A percentile compares a stretch with the other conserved stretches of the same genome.
phyloP scores from a whole-genome alignment of 2,329 filamentous ascomycete genomes.

The Botrytis porri region DNA sequence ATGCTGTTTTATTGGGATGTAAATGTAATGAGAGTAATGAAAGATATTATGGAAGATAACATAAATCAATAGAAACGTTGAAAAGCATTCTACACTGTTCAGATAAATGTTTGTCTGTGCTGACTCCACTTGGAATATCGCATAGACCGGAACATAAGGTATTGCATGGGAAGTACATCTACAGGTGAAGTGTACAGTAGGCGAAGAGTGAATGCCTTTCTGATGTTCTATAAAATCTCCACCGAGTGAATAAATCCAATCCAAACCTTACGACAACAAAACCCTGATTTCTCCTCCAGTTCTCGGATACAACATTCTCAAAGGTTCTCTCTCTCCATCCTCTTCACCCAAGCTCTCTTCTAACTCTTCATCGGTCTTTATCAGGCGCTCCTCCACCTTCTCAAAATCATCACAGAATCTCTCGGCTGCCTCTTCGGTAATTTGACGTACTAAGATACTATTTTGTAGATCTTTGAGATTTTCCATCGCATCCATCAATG shows the following conservation, averaged over 20 bases:
- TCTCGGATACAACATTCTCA: slow-evolving; percentile 37
- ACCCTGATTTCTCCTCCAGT: slow-evolving; percentile 39
- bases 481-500: slow-evolving; percentile 86
- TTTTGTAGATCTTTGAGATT: slow-evolving; percentile 73
- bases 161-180: background rate
- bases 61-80: background rate
- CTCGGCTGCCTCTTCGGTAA: slow-evolving; percentile 80
- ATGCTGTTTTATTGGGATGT: background rate
- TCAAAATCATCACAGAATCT: slow-evolving; percentile 85
- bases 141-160: background rate
- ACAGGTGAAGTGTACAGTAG: background rate
- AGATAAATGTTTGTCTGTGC: background rate
- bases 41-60: background rate
- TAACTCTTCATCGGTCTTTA: slow-evolving; percentile 53
- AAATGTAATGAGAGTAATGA: background rate
- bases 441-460: slow-evolving; percentile 65
- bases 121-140: background rate
- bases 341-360: slow-evolving; percentile 27
- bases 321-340: slow-evolving; percentile 29
- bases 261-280: slow-evolving; percentile 33
- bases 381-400: slow-evolving; percentile 59
- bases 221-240: background rate
- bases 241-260: background rate
- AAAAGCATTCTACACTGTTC: background rate
- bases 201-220: background rate